Percentiles rank a stretch among this genome's conserved stretches.
Conservation (phyloP, 2,329 filamentous ascomycete species). For the Curvularia verruculosa region DNA sequence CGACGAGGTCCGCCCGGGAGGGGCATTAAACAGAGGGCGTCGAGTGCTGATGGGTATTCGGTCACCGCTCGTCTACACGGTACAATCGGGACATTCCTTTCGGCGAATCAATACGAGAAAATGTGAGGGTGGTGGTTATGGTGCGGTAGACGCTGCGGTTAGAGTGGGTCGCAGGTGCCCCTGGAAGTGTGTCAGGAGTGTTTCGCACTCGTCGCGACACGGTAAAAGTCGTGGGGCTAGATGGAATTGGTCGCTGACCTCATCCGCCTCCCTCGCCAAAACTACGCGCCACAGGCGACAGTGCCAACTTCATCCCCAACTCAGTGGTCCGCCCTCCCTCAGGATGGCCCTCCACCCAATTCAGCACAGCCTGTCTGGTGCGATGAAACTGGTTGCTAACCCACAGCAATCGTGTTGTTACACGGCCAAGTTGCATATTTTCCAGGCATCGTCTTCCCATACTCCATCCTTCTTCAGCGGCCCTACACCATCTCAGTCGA, state of each 20-base stretch:
- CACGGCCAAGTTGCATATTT: constrained; percentile 20
- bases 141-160: constrained; percentile 32
- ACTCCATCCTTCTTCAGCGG: constrained; percentile 26
- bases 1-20: constrained; percentile 10
- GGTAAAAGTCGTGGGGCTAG: constrained; percentile 18
- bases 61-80: constrained; percentile 14
- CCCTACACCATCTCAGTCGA: constrained; percentile 32
- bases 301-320: constrained; percentile 15
- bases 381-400: constrained; percentile 12
- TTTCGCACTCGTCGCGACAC: constrained; percentile 35
- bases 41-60: constrained; percentile 13
- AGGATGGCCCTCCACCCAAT: constrained; percentile 2
- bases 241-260: constrained; percentile 16
- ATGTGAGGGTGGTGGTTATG: constrained; percentile 25
- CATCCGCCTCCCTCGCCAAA: constrained; percentile 15
- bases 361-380: constrained; percentile 8
- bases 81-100: constrained; percentile 10
- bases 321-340: constrained; percentile 7
- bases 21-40: constrained; percentile 11
- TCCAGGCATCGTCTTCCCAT: constrained; percentile 19
- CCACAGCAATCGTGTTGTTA: constrained; percentile 20
- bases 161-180: constrained; percentile 24
- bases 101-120: constrained; percentile 27
- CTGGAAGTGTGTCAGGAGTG: constrained; percentile 34
- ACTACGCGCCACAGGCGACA: constrained; percentile 16